Evolutionary conservation across 768 basidiomycete species (phyloP).

Genomic region (Lenzites betulinus): DNA sequence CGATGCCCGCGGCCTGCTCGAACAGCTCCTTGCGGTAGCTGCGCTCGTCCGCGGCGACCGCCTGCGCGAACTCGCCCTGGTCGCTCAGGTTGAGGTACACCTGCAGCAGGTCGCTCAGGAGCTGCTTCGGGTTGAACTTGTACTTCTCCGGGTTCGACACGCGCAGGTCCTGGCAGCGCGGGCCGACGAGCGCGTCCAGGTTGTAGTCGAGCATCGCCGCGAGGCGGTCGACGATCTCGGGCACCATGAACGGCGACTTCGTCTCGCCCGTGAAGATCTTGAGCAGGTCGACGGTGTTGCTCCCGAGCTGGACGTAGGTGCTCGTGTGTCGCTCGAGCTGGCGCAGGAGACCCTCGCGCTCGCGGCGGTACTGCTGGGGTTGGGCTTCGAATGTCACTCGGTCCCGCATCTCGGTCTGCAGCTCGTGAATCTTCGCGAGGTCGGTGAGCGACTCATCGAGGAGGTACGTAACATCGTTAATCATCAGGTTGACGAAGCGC

Average conservation of each 20-base stretch:
- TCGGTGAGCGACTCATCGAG: slow-evolving; percentile 95
- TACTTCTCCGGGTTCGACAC: slow-evolving; percentile 88
- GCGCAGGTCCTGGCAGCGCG: slow-evolving; percentile 81
- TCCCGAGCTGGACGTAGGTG: slow-evolving; percentile 83
- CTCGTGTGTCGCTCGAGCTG: slow-evolving; percentile 84
- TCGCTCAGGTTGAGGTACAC: slow-evolving; percentile 89
- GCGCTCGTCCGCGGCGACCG: slow-evolving; percentile 92
- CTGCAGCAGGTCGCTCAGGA: slow-evolving; percentile 86
- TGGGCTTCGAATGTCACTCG: slow-evolving; percentile 66
- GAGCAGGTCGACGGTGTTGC: slow-evolving; percentile 87
- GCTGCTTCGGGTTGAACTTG: slow-evolving; percentile 79
- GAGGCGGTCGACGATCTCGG: slow-evolving; percentile 92
- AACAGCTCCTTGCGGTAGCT: slow-evolving; percentile 88
- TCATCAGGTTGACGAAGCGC: slow-evolving; percentile 94
- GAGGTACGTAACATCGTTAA: slow-evolving; percentile 98
- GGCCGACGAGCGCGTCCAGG: slow-evolving; percentile 84
- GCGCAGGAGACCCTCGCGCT: slow-evolving; percentile 76
- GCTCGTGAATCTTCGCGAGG: slow-evolving; percentile 82
- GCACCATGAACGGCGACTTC: slow-evolving; percentile 90
- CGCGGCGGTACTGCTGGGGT: slow-evolving; percentile 73
- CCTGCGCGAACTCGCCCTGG: slow-evolving; percentile 74
- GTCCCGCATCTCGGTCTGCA: slow-evolving; percentile 86
- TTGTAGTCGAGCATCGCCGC: slow-evolving; percentile 98
- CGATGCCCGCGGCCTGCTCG: slow-evolving; percentile 71
- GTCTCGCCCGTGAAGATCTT: slow-evolving; percentile 92